Percentiles rank a stretch among this genome's conserved stretches.
Evolutionary conservation across 225 moss, liverwort and hornwort species (phyloP).

Genomic region (Sphagnum contortum): DNA sequence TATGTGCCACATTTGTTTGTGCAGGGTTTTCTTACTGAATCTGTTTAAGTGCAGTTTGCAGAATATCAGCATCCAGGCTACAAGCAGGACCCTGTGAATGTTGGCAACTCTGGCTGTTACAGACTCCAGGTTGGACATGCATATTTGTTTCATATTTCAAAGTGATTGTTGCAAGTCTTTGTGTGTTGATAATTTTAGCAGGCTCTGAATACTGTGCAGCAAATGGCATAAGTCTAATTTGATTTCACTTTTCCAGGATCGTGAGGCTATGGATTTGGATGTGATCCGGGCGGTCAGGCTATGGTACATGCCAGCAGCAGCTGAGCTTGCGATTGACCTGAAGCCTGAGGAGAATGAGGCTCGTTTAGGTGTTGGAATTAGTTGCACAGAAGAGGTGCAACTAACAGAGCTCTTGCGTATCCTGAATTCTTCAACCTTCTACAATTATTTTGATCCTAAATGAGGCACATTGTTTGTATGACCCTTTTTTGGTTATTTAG

Average conservation of each 20-base stretch:
- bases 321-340: slow-evolving; percentile 59
- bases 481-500: too few relatives aligned
- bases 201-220: too few relatives aligned
- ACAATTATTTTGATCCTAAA: too few relatives aligned
- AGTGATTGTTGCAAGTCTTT: too few relatives aligned
- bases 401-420: too few relatives aligned
- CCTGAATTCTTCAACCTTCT: too few relatives aligned
- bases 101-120: slow-evolving; percentile 46
- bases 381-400: slow-evolving; percentile 57
- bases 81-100: slow-evolving; percentile 42
- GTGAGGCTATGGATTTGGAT: slow-evolving; percentile 59
- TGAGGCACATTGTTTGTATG: too few relatives aligned
- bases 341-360: slow-evolving; percentile 50
- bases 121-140: slow-evolving; percentile 31
- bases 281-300: slow-evolving; percentile 50
- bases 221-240: too few relatives aligned
- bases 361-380: slow-evolving; percentile 55
- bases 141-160: too few relatives aligned
- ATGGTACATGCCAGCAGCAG: slow-evolving; percentile 62
- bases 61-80: slow-evolving; percentile 58
- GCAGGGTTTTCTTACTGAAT: not conserved
- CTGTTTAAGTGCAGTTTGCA: slow-evolving; percentile 27
- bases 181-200: too few relatives aligned
- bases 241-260: slow-evolving; percentile 19
- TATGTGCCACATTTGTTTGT: too few relatives aligned